These are phyloP conservation scores for Solanum peruvianum DNA, from an alignment of 257 asterid genomes.

Conservation along the genomic window DNA sequence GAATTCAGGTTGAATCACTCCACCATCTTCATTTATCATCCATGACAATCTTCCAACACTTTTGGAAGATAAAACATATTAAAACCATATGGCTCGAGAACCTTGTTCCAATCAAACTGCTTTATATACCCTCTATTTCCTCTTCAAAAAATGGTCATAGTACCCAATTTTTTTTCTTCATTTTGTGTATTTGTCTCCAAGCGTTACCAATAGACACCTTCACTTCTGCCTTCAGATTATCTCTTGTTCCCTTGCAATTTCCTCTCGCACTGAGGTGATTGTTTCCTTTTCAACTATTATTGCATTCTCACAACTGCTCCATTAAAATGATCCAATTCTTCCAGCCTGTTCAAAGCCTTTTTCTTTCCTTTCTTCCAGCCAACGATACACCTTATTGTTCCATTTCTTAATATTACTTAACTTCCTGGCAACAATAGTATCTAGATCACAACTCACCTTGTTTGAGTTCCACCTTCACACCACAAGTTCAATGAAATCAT, in stretches of 20 bases:
- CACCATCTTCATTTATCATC: neutral
- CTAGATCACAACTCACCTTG: neutral
- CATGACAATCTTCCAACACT: neutral
- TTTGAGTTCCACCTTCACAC: neutral
- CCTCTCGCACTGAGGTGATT: neutral
- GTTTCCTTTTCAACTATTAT: neutral
- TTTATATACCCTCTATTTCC: neutral
- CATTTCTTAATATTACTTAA: neutral
- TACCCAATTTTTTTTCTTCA: neutral
- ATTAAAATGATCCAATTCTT: neutral
- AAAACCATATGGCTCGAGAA: neutral
- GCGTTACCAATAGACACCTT: neutral
- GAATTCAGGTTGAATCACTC: neutral
- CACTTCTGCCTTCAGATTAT: neutral
- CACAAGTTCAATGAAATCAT: neutral
- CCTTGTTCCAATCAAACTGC: neutral
- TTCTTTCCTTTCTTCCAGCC: neutral
- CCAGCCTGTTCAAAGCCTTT: neutral
- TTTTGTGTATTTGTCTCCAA: neutral
- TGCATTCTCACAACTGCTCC: neutral
- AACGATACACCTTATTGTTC: neutral
- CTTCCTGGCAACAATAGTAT: neutral
- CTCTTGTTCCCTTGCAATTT: neutral
- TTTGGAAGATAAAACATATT: neutral
- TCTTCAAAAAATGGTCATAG: neutral